These are phyloP conservation scores for Pleurotus djamor DNA, from an alignment of 768 basidiomycete genomes.

Conservation along the genomic window DNA sequence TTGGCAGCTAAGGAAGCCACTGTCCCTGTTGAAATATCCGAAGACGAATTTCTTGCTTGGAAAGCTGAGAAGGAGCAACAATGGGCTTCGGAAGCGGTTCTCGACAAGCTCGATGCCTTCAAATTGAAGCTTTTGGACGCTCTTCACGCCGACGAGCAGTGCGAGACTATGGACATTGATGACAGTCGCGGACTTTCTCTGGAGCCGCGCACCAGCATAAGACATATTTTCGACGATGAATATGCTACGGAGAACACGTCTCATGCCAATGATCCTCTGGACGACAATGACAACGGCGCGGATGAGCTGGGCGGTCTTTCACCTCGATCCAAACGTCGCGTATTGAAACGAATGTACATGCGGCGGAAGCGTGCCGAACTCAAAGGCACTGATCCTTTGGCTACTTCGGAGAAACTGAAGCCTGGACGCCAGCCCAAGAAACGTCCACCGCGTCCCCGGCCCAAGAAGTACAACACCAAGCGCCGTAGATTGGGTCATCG, in stretches of 20 bases:
- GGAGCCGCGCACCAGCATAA: not conserved
- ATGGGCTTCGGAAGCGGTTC: slow-evolving; percentile 21
- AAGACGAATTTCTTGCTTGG: slow-evolving; percentile 14
- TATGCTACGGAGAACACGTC: not conserved
- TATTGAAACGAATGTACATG: slow-evolving; percentile 69
- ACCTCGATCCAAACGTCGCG: slow-evolving; percentile 50
- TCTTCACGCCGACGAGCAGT: slow-evolving; percentile 15
- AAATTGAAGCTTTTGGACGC: slow-evolving; percentile 24
- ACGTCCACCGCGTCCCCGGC: slow-evolving; percentile 16
- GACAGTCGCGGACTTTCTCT: not conserved
- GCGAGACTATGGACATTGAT: not conserved
- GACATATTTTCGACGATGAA: no score
- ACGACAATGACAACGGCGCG: slow-evolving; percentile 8
- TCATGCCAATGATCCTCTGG: not conserved
- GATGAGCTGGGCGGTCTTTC: slow-evolving; percentile 26
- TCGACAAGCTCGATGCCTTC: slow-evolving; percentile 14
- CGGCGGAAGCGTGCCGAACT: slow-evolving; percentile 61
- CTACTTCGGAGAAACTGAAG: slow-evolving; percentile 27
- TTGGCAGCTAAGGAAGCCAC: slow-evolving; percentile 8
- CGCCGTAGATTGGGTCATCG: not conserved
- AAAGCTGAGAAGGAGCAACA: slow-evolving; percentile 16
- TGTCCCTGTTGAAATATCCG: slow-evolving; percentile 7
- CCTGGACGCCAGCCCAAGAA: slow-evolving; percentile 29
- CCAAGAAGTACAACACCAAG: slow-evolving; percentile 9
- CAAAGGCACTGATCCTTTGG: slow-evolving; percentile 28